Evolutionary conservation across 768 basidiomycete genomes (phyloP).

Genomic region (Hygrophoropsis aurantiaca): DNA sequence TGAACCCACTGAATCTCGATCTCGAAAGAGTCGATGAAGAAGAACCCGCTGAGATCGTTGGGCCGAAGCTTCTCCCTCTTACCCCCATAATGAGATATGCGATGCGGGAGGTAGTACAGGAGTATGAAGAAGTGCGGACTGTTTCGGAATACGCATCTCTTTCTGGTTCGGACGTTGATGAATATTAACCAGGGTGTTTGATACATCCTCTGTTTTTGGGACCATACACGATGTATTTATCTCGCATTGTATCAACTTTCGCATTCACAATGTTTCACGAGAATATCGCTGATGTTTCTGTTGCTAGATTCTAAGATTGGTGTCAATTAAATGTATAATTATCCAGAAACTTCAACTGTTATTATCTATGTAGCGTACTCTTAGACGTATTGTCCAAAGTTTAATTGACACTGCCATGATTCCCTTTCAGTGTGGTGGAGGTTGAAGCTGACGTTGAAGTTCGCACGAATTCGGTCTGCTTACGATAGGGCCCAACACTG

Average conservation of each 20-base stretch:
- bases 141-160: slow-evolving; percentile 80
- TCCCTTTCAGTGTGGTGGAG: too few species aligned
- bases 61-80: slow-evolving; percentile 73
- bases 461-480: too few species aligned
- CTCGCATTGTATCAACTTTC: background rate
- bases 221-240: background rate
- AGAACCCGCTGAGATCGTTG: slow-evolving; percentile 55
- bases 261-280: too few species aligned
- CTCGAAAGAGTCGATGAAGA: slow-evolving; percentile 48
- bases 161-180: slow-evolving; percentile 63
- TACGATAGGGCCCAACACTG: too few species aligned
- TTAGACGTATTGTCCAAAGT: too few species aligned
- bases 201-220: slow-evolving; percentile 1
- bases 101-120: slow-evolving; percentile 80
- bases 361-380: too few species aligned
- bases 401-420: too few species aligned
- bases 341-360: slow-evolving; percentile 5
- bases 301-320: background rate
- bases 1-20: slow-evolving; percentile 37
- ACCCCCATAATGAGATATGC: slow-evolving; percentile 84
- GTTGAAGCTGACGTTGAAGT: too few species aligned
- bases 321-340: background rate
- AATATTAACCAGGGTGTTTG: slow-evolving; percentile 44
- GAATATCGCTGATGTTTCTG: too few species aligned
- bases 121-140: slow-evolving; percentile 76